Evolutionary conservation across 179 eudicot species (phyloP), one percentile per base, ranked within the genome.

Genomic region (Beta lomatogona): DNA sequence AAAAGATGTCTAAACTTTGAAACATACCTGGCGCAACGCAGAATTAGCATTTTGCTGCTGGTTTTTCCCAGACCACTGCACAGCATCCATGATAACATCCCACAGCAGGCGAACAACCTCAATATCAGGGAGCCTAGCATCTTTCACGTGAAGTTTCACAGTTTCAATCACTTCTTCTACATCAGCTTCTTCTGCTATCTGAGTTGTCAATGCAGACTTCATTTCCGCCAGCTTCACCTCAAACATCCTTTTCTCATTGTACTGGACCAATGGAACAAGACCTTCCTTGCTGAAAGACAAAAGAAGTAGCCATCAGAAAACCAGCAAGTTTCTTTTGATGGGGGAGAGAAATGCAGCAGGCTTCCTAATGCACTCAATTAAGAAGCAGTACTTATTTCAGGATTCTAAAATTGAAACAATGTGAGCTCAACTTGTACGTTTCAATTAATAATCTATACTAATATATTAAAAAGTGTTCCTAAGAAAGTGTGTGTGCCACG

Each of bases 31-130:
- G 50, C 98, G 98, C 22, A 97, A 83, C 31, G 97, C 98, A 68
- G 92, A 65, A 84, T 97, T 97, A 66, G 99, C 97, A 88, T 97
- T 97, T 86, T 97, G 99, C 89, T 97, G 99, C 80, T 94, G 99
- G 82, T 97, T 97, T 88, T 97, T 97, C 31, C 98, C 98, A 46
- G 99, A 97, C 99, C 99, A 97, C 76, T 95, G 98, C 78, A 95
- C 97, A 84, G 98, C 92, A 86, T 97, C 99, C 99, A 97, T 97
- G 81, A 94, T 83, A 52, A 93, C 92, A 85, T 97, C 99, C 99
- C 99, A 97, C 14, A 97, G 81, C 77, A 94, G 89, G 59, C 95
- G 89, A 66, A 97, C 95, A 74, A 94, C 97, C 83, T 97, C 97
- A 61, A 90, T 79, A 55, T 97, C 99, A 16, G 99, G 99, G 66